phyloP scores from a whole-genome alignment of 2,329 filamentous ascomycete species.

The Paracorniculantispora psalliotae region DNA sequence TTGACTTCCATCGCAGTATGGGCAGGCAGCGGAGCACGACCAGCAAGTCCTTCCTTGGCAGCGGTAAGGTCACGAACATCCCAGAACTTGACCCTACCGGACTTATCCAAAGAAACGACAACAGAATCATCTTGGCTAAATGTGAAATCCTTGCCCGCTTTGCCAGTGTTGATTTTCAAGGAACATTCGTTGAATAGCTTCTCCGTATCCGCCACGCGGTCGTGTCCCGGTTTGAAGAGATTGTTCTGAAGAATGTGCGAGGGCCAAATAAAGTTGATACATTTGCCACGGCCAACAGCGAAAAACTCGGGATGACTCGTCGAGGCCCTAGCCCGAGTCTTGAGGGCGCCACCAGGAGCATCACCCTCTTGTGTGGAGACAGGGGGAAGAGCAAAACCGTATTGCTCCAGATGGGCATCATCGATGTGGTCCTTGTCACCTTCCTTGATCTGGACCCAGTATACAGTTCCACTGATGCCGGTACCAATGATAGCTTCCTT shows the following conservation, averaged over 20 bases:
- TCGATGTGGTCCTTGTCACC: constrained; percentile 75
- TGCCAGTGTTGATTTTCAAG: constrained; percentile 91
- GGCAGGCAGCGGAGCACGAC: constrained; percentile 47
- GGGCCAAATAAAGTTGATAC: constrained; percentile 82
- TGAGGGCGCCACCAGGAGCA: constrained; percentile 83
- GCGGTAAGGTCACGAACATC: constrained; percentile 77
- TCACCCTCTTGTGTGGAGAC: constrained; percentile 83
- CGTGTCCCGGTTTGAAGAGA: constrained; percentile 58
- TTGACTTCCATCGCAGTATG: constrained; percentile 69
- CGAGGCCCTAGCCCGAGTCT: constrained; percentile 89
- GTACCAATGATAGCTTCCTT: constrained; percentile 86
- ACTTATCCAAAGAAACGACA: constrained; percentile 94
- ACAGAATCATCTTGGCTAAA: constrained; percentile 96
- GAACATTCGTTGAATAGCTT: constrained; percentile 81
- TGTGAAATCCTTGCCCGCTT: constrained; percentile 95
- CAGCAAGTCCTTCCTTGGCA: constrained; percentile 45
- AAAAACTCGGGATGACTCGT: constrained; percentile 89
- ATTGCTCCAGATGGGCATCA: constrained; percentile 72
- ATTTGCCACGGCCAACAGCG: constrained; percentile 90
- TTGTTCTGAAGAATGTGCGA: constrained; percentile 58
- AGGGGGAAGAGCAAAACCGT: constrained; percentile 85
- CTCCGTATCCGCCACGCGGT: constrained; percentile 76
- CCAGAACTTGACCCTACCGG: constrained; percentile 96
- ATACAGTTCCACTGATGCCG: constrained; percentile 91
- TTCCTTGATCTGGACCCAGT: constrained; percentile 81